A percentile compares a stretch with the other conserved stretches of the same genome.
Evolutionary conservation across 257 asterid species (phyloP).

Genomic region (Forsythia suspensa): DNA sequence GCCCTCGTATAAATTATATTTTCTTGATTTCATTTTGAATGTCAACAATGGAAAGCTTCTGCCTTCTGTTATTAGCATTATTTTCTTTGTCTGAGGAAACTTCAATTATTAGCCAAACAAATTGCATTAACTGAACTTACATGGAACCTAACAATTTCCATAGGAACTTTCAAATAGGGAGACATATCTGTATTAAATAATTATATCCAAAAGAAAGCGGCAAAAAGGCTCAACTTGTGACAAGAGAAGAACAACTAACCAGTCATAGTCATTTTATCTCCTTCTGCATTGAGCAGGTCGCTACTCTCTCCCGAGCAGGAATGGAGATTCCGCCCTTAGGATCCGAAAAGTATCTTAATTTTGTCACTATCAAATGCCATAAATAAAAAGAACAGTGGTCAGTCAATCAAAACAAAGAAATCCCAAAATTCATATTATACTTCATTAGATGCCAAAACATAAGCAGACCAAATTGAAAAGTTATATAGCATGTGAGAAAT

Average conservation of each 20-base stretch:
- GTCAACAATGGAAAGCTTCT: neutral
- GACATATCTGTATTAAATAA: neutral
- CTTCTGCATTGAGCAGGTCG: slow-evolving; percentile 80
- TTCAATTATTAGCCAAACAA: neutral
- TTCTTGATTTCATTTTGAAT: neutral
- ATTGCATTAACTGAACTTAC: neutral
- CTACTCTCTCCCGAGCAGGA: slow-evolving; percentile 88
- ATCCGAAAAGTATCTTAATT: slow-evolving; percentile 62
- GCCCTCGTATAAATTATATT: neutral
- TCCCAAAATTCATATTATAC: slow-evolving; percentile 8
- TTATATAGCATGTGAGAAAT: slow-evolving; percentile 29
- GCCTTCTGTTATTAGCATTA: neutral
- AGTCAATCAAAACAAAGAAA: slow-evolving; percentile 19
- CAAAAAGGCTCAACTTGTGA: slow-evolving; percentile 1
- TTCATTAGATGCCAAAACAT: slow-evolving; percentile 22
- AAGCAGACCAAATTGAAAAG: slow-evolving; percentile 2
- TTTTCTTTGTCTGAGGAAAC: neutral
- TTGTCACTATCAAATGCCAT: slow-evolving; percentile 60
- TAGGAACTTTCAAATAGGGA: neutral
- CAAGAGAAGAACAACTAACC: slow-evolving; percentile 48
- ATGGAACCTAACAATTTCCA: slow-evolving; percentile 15
- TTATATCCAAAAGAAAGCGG: neutral
- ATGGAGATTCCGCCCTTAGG: slow-evolving; percentile 66
- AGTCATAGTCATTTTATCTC: slow-evolving; percentile 94
- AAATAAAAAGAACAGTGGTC: slow-evolving; percentile 31